Evolutionary conservation across 768 basidiomycete genomes (phyloP).

Genomic region (Tulasnella sp.): DNA sequence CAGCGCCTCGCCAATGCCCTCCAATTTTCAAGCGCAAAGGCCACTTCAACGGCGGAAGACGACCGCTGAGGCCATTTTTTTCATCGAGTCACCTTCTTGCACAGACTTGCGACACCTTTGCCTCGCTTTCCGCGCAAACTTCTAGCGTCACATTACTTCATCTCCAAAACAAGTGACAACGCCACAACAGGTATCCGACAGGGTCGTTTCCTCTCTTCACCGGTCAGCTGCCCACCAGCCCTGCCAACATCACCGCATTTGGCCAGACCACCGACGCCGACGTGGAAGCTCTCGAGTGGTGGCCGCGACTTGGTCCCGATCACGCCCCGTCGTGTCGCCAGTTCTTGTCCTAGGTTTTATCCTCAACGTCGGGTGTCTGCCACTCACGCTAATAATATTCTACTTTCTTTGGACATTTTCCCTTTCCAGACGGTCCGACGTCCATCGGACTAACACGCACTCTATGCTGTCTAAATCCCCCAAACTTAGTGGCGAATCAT

Average conservation of each 20-base stretch:
- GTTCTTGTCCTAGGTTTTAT: background rate
- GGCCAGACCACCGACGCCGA: background rate
- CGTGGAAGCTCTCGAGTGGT: background rate
- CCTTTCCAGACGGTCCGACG: background rate
- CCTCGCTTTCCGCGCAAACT: background rate
- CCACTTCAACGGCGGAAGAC: background rate
- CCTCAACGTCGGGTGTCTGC: background rate
- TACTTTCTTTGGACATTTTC: background rate
- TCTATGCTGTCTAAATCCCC: background rate
- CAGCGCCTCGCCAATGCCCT: background rate
- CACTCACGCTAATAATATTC: background rate
- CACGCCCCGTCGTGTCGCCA: background rate
- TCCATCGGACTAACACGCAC: background rate
- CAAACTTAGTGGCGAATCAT: background rate
- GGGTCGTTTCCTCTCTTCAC: background rate
- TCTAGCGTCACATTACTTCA: background rate
- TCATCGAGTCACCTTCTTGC: background rate
- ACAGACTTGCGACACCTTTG: background rate
- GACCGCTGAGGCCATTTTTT: background rate
- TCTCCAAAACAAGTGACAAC: background rate
- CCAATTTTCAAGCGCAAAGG: background rate
- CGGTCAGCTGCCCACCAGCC: background rate
- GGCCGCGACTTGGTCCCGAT: background rate
- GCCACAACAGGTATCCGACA: background rate
- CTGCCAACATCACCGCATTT: background rate